A percentile compares a stretch with the other conserved stretches of the same genome.
Evolutionary conservation across 2,329 filamentous ascomycete genomes (phyloP).

Genomic region (Calonectria hawksworthii): DNA sequence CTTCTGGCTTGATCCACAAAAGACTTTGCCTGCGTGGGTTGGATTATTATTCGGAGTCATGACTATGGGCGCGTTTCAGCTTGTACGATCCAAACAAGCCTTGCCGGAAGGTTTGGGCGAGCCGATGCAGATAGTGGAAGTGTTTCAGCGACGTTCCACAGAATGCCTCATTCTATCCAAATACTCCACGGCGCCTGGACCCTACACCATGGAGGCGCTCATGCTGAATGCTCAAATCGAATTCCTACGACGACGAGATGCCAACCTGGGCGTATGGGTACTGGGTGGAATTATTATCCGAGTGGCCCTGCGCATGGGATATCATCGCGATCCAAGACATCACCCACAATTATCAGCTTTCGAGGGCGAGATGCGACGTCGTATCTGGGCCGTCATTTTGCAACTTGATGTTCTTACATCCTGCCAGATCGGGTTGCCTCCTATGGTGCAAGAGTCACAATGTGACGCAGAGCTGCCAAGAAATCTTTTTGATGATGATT

Average conservation of each 20-base stretch:
- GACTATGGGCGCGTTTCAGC: slow-evolving; percentile 30
- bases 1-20: slow-evolving; percentile 31
- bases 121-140: slow-evolving; percentile 23
- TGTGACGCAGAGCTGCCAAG: slow-evolving; percentile 28
- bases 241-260: slow-evolving; percentile 32
- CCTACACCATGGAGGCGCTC: slow-evolving; percentile 28
- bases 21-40: slow-evolving; percentile 28
- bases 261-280: slow-evolving; percentile 34
- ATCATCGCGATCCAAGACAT: slow-evolving; percentile 35
- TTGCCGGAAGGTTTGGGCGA: slow-evolving; percentile 22
- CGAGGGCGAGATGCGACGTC: slow-evolving; percentile 36
- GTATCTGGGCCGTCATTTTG: slow-evolving; percentile 29
- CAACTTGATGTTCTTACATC: slow-evolving; percentile 35
- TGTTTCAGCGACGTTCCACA: slow-evolving; percentile 30
- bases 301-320: slow-evolving; percentile 38
- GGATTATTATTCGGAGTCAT: slow-evolving; percentile 34
- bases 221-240: slow-evolving; percentile 35
- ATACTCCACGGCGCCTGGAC: slow-evolving; percentile 23
- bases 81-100: slow-evolving; percentile 32
- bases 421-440: slow-evolving; percentile 31
- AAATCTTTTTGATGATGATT: slow-evolving; percentile 35
- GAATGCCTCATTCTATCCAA: slow-evolving; percentile 36
- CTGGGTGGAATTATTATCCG: slow-evolving; percentile 28
- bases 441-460: slow-evolving; percentile 31
- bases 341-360: slow-evolving; percentile 29